phyloP scores from a whole-genome alignment of 768 basidiomycete species.

The Multifurca ochricompacta region DNA sequence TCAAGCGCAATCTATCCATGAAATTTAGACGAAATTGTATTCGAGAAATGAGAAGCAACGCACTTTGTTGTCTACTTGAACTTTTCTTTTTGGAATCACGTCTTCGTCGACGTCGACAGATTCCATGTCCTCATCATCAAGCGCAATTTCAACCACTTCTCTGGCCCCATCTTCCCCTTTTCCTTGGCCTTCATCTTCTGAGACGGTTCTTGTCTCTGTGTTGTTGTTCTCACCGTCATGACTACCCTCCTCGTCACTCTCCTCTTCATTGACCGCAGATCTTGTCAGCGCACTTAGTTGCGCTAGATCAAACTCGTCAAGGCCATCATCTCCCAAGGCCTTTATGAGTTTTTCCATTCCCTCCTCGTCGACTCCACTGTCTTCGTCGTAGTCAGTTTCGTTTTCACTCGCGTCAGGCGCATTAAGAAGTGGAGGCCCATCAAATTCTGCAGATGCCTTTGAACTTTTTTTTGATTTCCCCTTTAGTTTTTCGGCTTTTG shows the following conservation, averaged over 20 bases:
- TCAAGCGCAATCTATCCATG: slow-evolving; percentile 57
- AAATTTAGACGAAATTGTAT: neutral
- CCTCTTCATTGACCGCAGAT: slow-evolving; percentile 21
- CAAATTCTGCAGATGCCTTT: neutral
- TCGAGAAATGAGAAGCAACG: slow-evolving; percentile 23
- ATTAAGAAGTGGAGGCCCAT: neutral
- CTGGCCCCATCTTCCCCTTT: slow-evolving; percentile 26
- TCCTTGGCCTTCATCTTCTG: slow-evolving; percentile 27
- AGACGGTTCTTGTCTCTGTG: slow-evolving; percentile 23
- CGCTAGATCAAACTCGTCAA: slow-evolving; percentile 57
- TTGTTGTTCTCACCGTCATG: slow-evolving; percentile 35
- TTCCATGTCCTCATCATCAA: slow-evolving; percentile 61
- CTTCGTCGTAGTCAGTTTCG: slow-evolving; percentile 21
- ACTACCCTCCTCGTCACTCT: slow-evolving; percentile 26
- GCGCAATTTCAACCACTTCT: slow-evolving; percentile 43
- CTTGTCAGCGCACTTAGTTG: slow-evolving; percentile 41
- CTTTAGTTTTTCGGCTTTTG: neutral
- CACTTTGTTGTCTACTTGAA: slow-evolving; percentile 77
- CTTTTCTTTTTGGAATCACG: slow-evolving; percentile 70
- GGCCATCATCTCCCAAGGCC: slow-evolving; percentile 53
- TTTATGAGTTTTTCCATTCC: slow-evolving; percentile 52
- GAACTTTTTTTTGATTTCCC: neutral
- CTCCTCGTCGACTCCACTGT: slow-evolving; percentile 44
- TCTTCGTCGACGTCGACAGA: slow-evolving; percentile 79
- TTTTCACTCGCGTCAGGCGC: neutral